Base-by-base conservation (phyloP, 108 stramenopile genomes). In the Nitzschia sp. region DNA sequence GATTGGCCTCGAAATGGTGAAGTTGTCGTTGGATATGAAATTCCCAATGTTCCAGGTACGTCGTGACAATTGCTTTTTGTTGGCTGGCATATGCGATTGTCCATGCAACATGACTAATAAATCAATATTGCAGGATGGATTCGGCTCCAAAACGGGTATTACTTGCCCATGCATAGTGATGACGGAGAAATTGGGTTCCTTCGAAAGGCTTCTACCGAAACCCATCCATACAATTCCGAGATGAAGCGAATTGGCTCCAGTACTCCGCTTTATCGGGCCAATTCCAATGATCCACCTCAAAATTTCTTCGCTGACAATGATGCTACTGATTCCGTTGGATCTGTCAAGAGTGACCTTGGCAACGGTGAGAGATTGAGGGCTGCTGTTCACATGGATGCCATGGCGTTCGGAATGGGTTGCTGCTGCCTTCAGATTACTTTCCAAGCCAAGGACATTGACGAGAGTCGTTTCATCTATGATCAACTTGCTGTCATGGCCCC, bases 381-480 rank as follows among this genome's bases (percentile, higher is more conserved):
- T 9, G 89, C 93, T 19, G 91, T 94, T 66, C 93, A 97, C 66
- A 96, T 98, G 97, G 98, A 99, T 74, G 95, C 97, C 17, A 99
- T 99, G 95, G 98, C 95, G 17, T 99, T 97, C 75, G 98, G 98
- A 19, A 99, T 99, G 98, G 98, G 98, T 14, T 96, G 95, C 71
- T 99, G 98, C 75, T 99, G 98, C 70, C 86, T 99, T 51, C 98
- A 99, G 67, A 96, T 99, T 58, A 98, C 97, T 38, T 97, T 96
- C 67, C 98, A 99, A 82, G 98, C 94, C 12, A 91, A 91, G 55
- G 97, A 99, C 80, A 57, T 97, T 10, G 93, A 92, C 51, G 97
- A 99, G 72, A 92, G 92, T 58, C 85, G 98, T 15, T 97, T 88
- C 80, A 85, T 98, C 41, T 99, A 97, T 78, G 98, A 99, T 77